Conservation (phyloP, 2,329 filamentous ascomycete species). For the Trichocomaceae sp. region DNA sequence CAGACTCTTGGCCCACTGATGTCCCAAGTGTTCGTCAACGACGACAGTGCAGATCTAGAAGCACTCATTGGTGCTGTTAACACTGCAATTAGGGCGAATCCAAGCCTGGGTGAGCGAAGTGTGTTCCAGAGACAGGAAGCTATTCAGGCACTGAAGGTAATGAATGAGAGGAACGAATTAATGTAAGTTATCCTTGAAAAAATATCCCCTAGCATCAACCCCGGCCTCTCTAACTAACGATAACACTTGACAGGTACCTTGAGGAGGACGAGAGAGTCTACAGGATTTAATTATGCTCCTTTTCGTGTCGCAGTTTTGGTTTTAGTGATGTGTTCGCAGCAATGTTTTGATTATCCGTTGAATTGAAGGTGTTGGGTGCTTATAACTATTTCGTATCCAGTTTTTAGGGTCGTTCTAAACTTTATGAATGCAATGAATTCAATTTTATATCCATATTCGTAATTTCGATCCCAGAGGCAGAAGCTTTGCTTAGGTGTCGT, state of each 20-base stretch:
- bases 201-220: not conserved
- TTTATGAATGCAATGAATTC: not conserved
- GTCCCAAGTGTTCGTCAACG: conserved; percentile 72
- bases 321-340: not conserved
- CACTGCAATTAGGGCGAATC: conserved; percentile 48
- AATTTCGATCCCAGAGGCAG: not conserved
- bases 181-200: conserved; percentile 59
- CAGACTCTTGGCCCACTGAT: conserved; percentile 75
- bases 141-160: conserved; percentile 65
- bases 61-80: conserved; percentile 77
- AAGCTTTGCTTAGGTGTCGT: not conserved
- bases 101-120: conserved; percentile 43
- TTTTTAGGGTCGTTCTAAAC: not conserved
- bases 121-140: conserved; percentile 68
- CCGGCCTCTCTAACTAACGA: conserved; percentile 11
- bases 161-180: conserved; percentile 80
- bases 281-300: conserved; percentile 50
- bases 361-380: conserved; percentile 9
- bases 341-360: not conserved
- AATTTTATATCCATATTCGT: not conserved
- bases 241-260: conserved; percentile 32
- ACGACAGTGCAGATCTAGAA: conserved; percentile 68
- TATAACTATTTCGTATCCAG: not conserved
- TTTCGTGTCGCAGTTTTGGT: conserved; percentile 1
- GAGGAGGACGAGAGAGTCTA: conserved; percentile 58